Percentiles rank a stretch among this genome's conserved stretches.
Conservation (phyloP, 345 rosid species). For the Populus simonii region DNA sequence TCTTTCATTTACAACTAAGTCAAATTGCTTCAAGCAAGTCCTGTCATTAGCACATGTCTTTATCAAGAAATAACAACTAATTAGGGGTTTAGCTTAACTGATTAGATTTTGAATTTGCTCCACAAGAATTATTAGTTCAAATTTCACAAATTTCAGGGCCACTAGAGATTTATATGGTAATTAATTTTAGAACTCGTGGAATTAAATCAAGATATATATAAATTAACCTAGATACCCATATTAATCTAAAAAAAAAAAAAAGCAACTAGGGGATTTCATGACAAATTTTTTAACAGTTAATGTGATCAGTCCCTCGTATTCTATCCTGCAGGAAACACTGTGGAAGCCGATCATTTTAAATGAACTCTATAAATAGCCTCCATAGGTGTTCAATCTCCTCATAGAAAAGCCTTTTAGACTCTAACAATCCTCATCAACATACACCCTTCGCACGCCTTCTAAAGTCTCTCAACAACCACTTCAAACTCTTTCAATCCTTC, state of each 20-base stretch:
- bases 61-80: too few species aligned
- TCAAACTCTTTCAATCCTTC: neutral
- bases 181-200: fast-evolving
- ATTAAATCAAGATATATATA: too few species aligned
- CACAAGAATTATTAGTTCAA: fast-evolving
- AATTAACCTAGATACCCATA: too few species aligned
- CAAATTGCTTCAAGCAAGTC: too few species aligned
- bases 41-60: too few species aligned
- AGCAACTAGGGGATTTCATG: too few species aligned
- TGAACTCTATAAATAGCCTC: slow-evolving; percentile 29
- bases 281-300: too few species aligned
- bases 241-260: too few species aligned
- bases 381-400: slow-evolving; percentile 9
- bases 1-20: too few species aligned
- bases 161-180: too few species aligned
- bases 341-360: neutral
- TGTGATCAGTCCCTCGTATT: neutral
- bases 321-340: neutral
- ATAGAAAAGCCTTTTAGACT: neutral
- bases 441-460: neutral
- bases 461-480: neutral
- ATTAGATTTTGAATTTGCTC: too few species aligned
- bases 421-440: neutral
- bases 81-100: too few species aligned
- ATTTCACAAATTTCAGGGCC: fast-evolving